These are phyloP conservation scores for Penicillium sp. DNA, from an alignment of 2,329 filamentous ascomycete genomes.

Conservation along the genomic window DNA sequence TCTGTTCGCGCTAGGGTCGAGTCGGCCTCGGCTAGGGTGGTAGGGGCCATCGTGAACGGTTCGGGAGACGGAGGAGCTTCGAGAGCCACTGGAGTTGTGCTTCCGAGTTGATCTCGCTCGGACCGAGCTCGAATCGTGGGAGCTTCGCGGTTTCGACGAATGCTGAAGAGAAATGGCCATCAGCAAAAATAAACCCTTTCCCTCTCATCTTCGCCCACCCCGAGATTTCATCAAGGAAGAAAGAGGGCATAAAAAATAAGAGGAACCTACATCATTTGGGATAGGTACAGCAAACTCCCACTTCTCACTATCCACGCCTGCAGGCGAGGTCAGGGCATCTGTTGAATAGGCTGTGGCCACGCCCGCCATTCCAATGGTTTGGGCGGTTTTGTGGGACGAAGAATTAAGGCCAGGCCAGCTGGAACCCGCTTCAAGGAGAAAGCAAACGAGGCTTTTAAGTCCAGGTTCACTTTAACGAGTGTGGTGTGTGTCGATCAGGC, in stretches of 20 bases:
- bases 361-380: conserved; percentile 38
- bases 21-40: conserved; percentile 30
- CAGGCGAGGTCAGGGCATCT: conserved; percentile 38
- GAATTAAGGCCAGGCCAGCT: conserved; percentile 35
- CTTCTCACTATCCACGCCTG: conserved; percentile 30
- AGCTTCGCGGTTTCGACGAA: conserved; percentile 34
- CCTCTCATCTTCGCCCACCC: background rate
- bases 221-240: background rate
- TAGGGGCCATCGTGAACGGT: conserved; percentile 30
- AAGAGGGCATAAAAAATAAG: background rate
- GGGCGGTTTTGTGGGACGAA: background rate
- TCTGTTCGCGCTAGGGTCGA: conserved; percentile 32
- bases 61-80: conserved; percentile 38
- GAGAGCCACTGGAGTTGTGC: conserved; percentile 35
- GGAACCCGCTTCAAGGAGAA: conserved; percentile 21
- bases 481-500: conserved; percentile 22
- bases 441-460: conserved; percentile 14
- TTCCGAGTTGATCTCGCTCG: conserved; percentile 28
- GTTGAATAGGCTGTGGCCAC: conserved; percentile 38
- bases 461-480: conserved; percentile 12
- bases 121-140: conserved; percentile 35
- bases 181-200: conserved; percentile 8
- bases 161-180: conserved; percentile 16
- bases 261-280: conserved; percentile 33
- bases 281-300: conserved; percentile 40